Evolutionary conservation across 2,329 filamentous ascomycete species (phyloP).

Genomic region (Cryoendolithus antarcticus): DNA sequence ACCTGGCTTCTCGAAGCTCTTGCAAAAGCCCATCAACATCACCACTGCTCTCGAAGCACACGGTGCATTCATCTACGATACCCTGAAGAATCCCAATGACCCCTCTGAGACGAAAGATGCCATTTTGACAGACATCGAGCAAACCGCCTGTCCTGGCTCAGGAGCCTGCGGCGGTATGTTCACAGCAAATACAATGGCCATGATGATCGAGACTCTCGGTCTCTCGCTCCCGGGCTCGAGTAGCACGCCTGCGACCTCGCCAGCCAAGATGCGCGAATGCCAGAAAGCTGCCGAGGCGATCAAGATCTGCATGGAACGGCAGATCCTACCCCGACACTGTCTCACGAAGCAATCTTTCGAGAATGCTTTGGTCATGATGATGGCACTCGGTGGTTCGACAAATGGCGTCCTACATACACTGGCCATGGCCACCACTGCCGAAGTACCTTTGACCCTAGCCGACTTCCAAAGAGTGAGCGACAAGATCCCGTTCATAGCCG

Average conservation of each 20-base stretch:
- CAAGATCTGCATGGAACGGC: constrained; percentile 63
- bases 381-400: constrained; percentile 81
- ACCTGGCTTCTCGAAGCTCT: constrained; percentile 67
- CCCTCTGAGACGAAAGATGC: constrained; percentile 59
- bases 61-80: constrained; percentile 69
- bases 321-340: constrained; percentile 70
- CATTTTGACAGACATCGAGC: constrained; percentile 72
- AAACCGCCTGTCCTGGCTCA: constrained; percentile 62
- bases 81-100: constrained; percentile 56
- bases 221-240: constrained; percentile 72
- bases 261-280: constrained; percentile 78
- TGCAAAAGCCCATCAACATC: constrained; percentile 74
- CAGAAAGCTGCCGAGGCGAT: constrained; percentile 69
- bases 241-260: constrained; percentile 66
- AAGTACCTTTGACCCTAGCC: constrained; percentile 63
- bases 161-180: constrained; percentile 90
- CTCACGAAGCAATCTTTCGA: constrained; percentile 72
- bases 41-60: constrained; percentile 78
- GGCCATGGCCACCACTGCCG: constrained; percentile 79
- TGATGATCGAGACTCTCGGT: constrained; percentile 80
- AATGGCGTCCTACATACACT: constrained; percentile 83
- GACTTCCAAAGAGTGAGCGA: constrained; percentile 72
- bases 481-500: constrained; percentile 74
- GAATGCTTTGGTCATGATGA: constrained; percentile 80
- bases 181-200: constrained; percentile 89